These are phyloP conservation scores for Acorus gramineus DNA, from an alignment of 106 monocot genomes.

Conservation along the genomic window DNA sequence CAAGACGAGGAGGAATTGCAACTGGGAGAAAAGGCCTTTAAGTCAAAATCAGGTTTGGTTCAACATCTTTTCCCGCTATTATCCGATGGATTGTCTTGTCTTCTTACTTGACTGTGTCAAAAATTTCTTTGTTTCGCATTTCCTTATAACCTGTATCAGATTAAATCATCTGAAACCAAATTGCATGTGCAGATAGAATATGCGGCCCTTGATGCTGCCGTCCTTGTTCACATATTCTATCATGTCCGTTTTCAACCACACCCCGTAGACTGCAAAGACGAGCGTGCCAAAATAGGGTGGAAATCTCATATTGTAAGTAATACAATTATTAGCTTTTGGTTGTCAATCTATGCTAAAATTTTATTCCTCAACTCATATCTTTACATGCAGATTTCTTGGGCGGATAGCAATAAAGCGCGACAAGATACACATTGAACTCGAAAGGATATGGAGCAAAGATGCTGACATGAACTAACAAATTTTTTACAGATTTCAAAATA, in stretches of 20 bases:
- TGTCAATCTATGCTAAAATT: too few species aligned
- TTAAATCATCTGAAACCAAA: too few species aligned
- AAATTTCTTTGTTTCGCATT: too few species aligned
- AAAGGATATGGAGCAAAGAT: too few species aligned
- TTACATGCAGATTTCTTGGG: too few species aligned
- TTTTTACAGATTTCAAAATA: too few species aligned
- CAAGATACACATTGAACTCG: too few species aligned
- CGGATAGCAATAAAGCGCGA: too few species aligned
- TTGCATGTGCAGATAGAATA: conserved; percentile 68
- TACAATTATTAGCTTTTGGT: too few species aligned
- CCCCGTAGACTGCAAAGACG: conserved; percentile 11
- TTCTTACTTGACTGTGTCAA: neutral
- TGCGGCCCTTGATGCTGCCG: conserved; percentile 92
- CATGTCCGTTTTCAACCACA: conserved; percentile 38
- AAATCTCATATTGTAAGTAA: conserved; percentile 84
- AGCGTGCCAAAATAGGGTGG: conserved; percentile 50
- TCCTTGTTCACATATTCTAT: conserved; percentile 82
- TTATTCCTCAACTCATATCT: too few species aligned
- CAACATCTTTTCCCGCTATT: neutral
- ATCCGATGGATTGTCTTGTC: neutral
- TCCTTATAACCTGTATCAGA: too few species aligned
- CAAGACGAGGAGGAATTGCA: conserved; percentile 93
- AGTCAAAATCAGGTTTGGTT: conserved; percentile 71
- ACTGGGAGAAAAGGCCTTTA: conserved; percentile 92
- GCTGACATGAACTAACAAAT: too few species aligned